Evolutionary conservation across 2,329 filamentous ascomycete species (phyloP).

Genomic region (Xylaria sp.): DNA sequence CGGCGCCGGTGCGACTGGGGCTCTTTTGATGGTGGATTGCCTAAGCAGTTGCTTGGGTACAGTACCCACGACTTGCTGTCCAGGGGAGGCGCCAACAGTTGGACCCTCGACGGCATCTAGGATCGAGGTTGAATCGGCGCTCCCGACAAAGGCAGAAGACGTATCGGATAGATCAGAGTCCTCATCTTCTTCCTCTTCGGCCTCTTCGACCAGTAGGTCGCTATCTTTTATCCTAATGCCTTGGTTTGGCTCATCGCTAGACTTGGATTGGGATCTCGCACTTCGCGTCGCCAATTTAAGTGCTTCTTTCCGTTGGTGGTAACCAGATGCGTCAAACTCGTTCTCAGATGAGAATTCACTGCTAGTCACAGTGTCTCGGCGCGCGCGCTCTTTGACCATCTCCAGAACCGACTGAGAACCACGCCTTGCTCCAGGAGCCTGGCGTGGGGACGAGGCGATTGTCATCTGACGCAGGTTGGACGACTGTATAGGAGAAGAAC

Average conservation of each 20-base stretch:
- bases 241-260: constrained; percentile 44
- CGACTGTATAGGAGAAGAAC: constrained; percentile 77
- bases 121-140: constrained; percentile 66
- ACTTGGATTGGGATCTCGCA: constrained; percentile 47
- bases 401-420: constrained; percentile 69
- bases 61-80: constrained; percentile 57
- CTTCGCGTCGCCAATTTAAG: constrained; percentile 53
- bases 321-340: constrained; percentile 63
- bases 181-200: constrained; percentile 34
- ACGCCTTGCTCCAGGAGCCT: constrained; percentile 46
- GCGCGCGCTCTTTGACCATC: constrained; percentile 61
- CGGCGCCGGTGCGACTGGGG: constrained; percentile 50
- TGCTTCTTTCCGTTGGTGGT: constrained; percentile 58
- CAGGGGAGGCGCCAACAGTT: constrained; percentile 49
- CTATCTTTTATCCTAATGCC: constrained; percentile 43
- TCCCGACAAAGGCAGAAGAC: constrained; percentile 60
- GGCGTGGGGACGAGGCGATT: constrained; percentile 43
- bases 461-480: constrained; percentile 55
- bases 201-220: constrained; percentile 51
- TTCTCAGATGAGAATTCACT: constrained; percentile 81
- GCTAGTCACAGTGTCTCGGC: constrained; percentile 73
- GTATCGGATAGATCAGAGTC: constrained; percentile 58
- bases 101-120: constrained; percentile 59
- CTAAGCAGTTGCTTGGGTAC: constrained; percentile 55
- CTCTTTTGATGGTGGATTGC: constrained; percentile 60